Conservation (phyloP, 345 rosid species). For the Moricandia arvensis region DNA sequence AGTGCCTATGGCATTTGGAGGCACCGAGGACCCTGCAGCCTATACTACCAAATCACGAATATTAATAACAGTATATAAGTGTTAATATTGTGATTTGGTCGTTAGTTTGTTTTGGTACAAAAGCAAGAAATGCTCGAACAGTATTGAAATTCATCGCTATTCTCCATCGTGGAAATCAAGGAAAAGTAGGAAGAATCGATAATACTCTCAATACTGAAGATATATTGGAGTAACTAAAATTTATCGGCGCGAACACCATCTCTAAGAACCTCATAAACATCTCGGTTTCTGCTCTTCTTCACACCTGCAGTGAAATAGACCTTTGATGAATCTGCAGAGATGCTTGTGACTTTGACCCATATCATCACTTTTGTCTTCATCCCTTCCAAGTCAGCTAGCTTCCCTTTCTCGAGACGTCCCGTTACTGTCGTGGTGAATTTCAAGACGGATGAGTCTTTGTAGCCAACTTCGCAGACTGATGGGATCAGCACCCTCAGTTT, state of each 20-base stretch:
- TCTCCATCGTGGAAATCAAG: background rate
- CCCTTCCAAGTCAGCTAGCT: conserved; percentile 76
- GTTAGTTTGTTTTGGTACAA: background rate
- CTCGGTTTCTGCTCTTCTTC: conserved; percentile 68
- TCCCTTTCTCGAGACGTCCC: conserved; percentile 77
- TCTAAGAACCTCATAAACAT: conserved; percentile 75
- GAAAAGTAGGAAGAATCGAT: background rate
- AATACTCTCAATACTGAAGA: too few relatives aligned
- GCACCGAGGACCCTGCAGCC: too few relatives aligned
- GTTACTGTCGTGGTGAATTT: conserved; percentile 66
- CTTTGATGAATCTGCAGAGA: conserved; percentile 68
- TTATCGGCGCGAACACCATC: conserved; percentile 65
- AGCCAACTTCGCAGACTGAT: conserved; percentile 83
- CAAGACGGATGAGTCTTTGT: conserved; percentile 82
- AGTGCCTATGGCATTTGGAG: too few relatives aligned
- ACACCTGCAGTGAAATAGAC: conserved; percentile 75
- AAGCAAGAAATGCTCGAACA: background rate
- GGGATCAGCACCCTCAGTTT: conserved; percentile 80
- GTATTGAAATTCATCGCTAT: background rate
- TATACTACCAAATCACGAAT: too few relatives aligned
- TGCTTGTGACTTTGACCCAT: conserved; percentile 81
- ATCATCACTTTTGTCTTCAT: conserved; percentile 84
- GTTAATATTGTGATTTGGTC: too few relatives aligned
- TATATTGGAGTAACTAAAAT: conserved; percentile 45
- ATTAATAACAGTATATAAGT: too few relatives aligned